Conservation (phyloP, 148 eudicot species). For the Silene conica region DNA sequence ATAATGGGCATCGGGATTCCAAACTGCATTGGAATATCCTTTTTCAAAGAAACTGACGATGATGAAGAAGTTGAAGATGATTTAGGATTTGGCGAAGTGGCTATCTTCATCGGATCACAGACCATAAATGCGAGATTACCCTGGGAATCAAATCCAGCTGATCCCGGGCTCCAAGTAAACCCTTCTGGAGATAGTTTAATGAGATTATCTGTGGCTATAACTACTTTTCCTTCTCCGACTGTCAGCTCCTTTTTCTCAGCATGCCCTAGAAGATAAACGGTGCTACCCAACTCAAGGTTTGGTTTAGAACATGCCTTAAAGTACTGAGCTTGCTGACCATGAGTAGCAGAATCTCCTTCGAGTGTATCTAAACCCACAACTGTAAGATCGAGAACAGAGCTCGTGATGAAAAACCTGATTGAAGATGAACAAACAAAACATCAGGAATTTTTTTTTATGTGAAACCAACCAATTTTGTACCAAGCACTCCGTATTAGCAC, state of each 20-base stretch:
- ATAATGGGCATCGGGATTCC: conserved; percentile 88
- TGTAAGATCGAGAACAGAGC: conserved; percentile 94
- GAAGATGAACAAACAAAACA: conserved; percentile 4
- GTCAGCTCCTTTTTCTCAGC: conserved; percentile 58
- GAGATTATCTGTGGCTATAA: conserved; percentile 94
- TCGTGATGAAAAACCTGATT: conserved; percentile 84
- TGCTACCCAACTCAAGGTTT: conserved; percentile 67
- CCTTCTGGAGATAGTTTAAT: conserved; percentile 84
- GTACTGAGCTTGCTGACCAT: conserved; percentile 63
- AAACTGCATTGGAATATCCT: conserved; percentile 73
- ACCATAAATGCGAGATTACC: conserved; percentile 96
- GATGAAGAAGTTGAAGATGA: conserved; percentile 74
- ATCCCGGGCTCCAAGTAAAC: conserved; percentile 73
- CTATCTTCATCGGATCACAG: conserved; percentile 97
- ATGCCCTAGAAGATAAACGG: conserved; percentile 74
- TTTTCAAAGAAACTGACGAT: conserved; percentile 67
- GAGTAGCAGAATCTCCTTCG: conserved; percentile 72
- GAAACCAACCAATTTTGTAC: background rate
- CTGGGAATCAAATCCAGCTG: conserved; percentile 87
- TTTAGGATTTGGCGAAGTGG: conserved; percentile 71
- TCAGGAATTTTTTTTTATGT: conserved; percentile 1
- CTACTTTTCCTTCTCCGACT: conserved; percentile 89
- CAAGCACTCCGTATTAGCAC: too few species aligned
- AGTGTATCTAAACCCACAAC: conserved; percentile 73
- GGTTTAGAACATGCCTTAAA: conserved; percentile 72